Evolutionary conservation across 148 eudicot species (phyloP), one percentile per base, ranked within the genome.

Genomic region (Polygonum aviculare): DNA sequence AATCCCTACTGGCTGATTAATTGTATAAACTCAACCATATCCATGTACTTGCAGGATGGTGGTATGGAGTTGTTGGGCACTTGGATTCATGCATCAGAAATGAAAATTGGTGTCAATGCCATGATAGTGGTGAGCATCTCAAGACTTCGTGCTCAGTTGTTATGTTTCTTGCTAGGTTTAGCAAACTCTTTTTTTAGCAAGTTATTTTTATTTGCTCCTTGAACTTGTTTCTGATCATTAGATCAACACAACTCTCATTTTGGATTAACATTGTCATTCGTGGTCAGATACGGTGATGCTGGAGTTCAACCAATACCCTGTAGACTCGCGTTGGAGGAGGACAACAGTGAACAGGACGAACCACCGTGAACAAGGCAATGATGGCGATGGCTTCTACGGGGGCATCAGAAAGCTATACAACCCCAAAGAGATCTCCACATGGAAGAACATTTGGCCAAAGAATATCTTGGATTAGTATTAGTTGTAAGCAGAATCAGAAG

Each of bases 11-110:
- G 6, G 45, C 7, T 41, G 45, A 21, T 75, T 55, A 49, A 4
- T 31, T 21, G 50, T 54, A 47, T 55, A 11, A 18, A n/a, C 52
- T 19, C 41, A 40, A 22, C 35, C 48, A 51, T 71, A 72, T 65
- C 22, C 69, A 9, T 83, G 72, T 50, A 26, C 71, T 38, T 76
- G 77, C 87, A 94, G 98, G 98, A 44, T 94, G 98, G 98, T 94
- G 98, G 98, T 94, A 92, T 77, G 98, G 98, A 78, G 89, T 90
- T 77, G 90, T 94, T 75, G 92, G 92, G 63, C 98, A 94, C 87
- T 75, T 88, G 72, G 96, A 86, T 73, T 86, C 90, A 19, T 92
- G 97, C 77, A 76, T 69, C 45, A 80, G 84, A 62, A 80, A 78
- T 78, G 78, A 80, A 80, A 76, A 74, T 76, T 77, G 80, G 77